Conservation (phyloP, 169 alveolate genomes). For the Ichthyophthirius multifiliis region DNA sequence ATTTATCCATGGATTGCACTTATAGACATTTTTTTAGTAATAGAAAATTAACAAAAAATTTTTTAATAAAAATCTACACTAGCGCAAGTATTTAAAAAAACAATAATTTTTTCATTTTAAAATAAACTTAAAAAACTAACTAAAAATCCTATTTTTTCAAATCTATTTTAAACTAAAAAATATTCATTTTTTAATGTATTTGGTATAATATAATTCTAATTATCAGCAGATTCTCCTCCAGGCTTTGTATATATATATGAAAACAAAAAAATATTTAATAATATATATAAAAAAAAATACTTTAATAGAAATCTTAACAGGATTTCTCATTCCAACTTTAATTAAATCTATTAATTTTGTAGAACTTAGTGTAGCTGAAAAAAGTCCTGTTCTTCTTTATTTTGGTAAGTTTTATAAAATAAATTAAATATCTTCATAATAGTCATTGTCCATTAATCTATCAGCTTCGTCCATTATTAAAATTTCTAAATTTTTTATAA, state of each 20-base stretch:
- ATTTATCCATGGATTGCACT: constrained; percentile 54
- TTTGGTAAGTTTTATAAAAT: constrained; percentile 89
- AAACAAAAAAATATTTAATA: background rate
- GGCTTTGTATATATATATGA: background rate
- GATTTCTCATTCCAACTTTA: constrained; percentile 90
- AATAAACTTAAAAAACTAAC: constrained; percentile 48
- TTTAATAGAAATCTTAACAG: constrained; percentile 82
- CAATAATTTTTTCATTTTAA: constrained; percentile 56
- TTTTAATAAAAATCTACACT: constrained; percentile 61
- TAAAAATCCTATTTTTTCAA: constrained; percentile 61
- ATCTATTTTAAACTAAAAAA: constrained; percentile 42
- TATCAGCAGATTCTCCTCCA: constrained; percentile 40
- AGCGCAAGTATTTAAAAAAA: constrained; percentile 73
- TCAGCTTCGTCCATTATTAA: constrained; percentile 95
- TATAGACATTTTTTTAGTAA: constrained; percentile 21
- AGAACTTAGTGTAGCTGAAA: constrained; percentile 93
- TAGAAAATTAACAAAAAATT: constrained; percentile 39
- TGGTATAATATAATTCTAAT: constrained; percentile 47
- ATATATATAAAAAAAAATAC: background rate
- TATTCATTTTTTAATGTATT: constrained; percentile 54
- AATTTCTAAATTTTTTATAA: constrained; percentile 62
- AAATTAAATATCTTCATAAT: constrained; percentile 79
- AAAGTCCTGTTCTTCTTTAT: constrained; percentile 93
- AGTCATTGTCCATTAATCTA: constrained; percentile 89
- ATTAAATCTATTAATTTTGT: constrained; percentile 80